phyloP scores from a whole-genome alignment of 2,329 filamentous ascomycete species.

The Cladosporium sp. region DNA sequence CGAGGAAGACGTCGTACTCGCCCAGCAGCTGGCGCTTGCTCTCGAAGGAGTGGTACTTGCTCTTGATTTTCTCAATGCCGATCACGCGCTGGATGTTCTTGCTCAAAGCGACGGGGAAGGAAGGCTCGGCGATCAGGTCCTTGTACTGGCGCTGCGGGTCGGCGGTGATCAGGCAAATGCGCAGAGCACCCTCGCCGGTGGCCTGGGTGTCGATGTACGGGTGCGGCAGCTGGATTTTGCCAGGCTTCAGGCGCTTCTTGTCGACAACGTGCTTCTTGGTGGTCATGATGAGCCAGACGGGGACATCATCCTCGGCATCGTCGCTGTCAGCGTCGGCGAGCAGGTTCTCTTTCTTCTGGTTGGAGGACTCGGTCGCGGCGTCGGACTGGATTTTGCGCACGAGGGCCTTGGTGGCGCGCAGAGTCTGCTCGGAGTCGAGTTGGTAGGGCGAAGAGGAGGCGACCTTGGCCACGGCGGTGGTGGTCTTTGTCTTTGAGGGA shows the following conservation, averaged over 20 bases:
- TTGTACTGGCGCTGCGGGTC: slow-evolving; percentile 83
- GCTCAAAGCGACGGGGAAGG: slow-evolving; percentile 47
- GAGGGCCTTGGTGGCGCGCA: slow-evolving; percentile 56
- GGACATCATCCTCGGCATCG: slow-evolving; percentile 42
- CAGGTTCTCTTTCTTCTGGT: slow-evolving; percentile 46
- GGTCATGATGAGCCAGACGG: slow-evolving; percentile 59
- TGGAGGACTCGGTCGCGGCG: slow-evolving; percentile 43
- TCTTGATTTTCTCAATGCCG: slow-evolving; percentile 77
- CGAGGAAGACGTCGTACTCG: slow-evolving; percentile 91
- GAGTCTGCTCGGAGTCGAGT: slow-evolving; percentile 46
- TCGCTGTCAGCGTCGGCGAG: slow-evolving; percentile 47
- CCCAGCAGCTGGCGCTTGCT: slow-evolving; percentile 73
- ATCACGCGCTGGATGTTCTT: slow-evolving; percentile 58
- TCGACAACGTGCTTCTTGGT: slow-evolving; percentile 66
- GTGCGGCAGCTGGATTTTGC: slow-evolving; percentile 58
- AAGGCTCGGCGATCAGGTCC: slow-evolving; percentile 70
- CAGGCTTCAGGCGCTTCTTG: slow-evolving; percentile 74
- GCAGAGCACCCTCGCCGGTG: slow-evolving; percentile 37
- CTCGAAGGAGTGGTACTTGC: slow-evolving; percentile 87
- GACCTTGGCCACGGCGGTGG: slow-evolving; percentile 35
- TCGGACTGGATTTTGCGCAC: slow-evolving; percentile 45
- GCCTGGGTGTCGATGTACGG: slow-evolving; percentile 61
- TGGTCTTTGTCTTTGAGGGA: slow-evolving; percentile 17
- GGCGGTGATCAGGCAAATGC: slow-evolving; percentile 82
- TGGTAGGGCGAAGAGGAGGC: slow-evolving; percentile 32